These are phyloP conservation scores for Botrytis pseudocinerea DNA, from an alignment of 2,329 filamentous ascomycete species.

Conservation along the genomic window DNA sequence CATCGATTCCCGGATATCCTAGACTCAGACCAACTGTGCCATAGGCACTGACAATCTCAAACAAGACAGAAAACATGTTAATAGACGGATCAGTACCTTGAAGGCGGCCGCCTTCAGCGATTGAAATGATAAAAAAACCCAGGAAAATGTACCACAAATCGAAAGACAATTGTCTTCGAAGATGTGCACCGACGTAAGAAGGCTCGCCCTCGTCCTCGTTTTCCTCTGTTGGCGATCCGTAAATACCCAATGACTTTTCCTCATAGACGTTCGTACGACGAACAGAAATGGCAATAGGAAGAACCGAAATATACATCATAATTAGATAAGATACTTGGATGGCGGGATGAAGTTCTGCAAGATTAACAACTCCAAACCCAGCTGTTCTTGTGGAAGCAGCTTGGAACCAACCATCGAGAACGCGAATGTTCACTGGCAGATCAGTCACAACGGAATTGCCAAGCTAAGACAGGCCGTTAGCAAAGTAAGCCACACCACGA, in stretches of 20 bases:
- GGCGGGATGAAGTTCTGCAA: slow-evolving; percentile 78
- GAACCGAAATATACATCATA: slow-evolving; percentile 99
- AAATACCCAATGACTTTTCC: slow-evolving; percentile 80
- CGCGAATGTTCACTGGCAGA: slow-evolving; percentile 70
- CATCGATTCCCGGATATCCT: slow-evolving; percentile 73
- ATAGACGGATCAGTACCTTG: slow-evolving; percentile 60
- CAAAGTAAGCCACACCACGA: not conserved
- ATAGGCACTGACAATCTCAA: slow-evolving; percentile 87
- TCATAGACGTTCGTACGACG: slow-evolving; percentile 96
- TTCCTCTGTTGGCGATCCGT: slow-evolving; percentile 52
- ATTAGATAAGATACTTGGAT: slow-evolving; percentile 93
- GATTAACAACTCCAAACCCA: slow-evolving; percentile 79
- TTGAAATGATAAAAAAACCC: slow-evolving; percentile 88
- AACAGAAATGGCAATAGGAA: slow-evolving; percentile 93
- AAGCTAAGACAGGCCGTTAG: slow-evolving; percentile 51
- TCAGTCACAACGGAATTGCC: slow-evolving; percentile 67
- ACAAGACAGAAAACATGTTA: slow-evolving; percentile 69
- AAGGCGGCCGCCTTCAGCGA: slow-evolving; percentile 76
- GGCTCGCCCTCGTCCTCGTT: slow-evolving; percentile 56
- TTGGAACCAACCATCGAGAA: slow-evolving; percentile 88
- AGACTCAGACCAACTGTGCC: slow-evolving; percentile 91
- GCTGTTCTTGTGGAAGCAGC: slow-evolving; percentile 87
- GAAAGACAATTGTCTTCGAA: slow-evolving; percentile 91
- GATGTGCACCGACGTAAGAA: slow-evolving; percentile 86
- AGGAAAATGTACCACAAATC: slow-evolving; percentile 97